Base-by-base conservation (phyloP, 2,329 filamentous ascomycete genomes). In the Ceratocystis albifundus region DNA sequence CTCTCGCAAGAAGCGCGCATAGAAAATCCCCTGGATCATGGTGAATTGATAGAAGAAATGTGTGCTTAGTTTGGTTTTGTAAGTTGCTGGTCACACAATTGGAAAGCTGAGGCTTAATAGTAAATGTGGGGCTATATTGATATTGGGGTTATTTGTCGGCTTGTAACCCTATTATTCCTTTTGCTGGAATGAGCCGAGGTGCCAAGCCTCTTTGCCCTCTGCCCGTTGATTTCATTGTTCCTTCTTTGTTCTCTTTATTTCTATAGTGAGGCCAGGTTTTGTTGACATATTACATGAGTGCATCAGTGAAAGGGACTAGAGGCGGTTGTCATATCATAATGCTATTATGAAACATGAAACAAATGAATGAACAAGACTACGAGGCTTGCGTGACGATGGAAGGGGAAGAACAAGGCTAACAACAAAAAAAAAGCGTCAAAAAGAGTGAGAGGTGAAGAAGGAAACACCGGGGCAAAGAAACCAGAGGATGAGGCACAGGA, bases 11-110 rank as follows among this genome's bases (percentile, higher is more conserved):
- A 88, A 88, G 61, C 85, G 79, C 62, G 86, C 85, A 73, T 87
- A 88, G 71, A 88, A 88, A 67, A 88, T 88, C 70, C 83, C 85
- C 72, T 86, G 83, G 65, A 88, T 88, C 83, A 87, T 86, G 71
- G 68, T 71, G 32, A 6, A 22, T 66, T 22, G 45, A 64, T 50
- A 44, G 48, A 65, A 20, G 57, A 65, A 45, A 12, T 28, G 53
- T 30, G 12, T 32, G 25, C 30, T 45, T 30, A 15, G 45, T 55
- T 30, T 10, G 30, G 36, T 1, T 41, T 41, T 12, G 36, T 41
- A 12, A 41, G 36, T 41, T 41, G 10, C 10, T 41, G 10, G 36
- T 15, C 36, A 41, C 36, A 41, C 36, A 41, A 3, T 41, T 41
- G 36, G 36, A 41, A 41, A 41, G 36, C 12, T 41, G 36, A 41